A percentile compares a stretch with the other conserved stretches of the same genome.
Evolutionary conservation across 179 eudicot species (phyloP).

Genomic region (Dionaea muscipula): DNA sequence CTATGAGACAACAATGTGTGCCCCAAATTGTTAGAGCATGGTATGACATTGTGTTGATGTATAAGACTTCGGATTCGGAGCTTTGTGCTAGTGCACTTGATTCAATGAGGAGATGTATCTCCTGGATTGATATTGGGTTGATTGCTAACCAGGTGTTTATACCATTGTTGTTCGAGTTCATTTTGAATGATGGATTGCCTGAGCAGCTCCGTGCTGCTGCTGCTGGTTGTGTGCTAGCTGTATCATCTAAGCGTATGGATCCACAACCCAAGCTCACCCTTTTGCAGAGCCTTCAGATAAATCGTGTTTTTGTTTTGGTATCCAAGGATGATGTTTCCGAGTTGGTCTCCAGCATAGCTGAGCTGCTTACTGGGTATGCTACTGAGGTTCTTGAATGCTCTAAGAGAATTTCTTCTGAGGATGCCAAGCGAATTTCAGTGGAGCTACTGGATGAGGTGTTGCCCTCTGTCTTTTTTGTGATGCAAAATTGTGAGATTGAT

Average conservation of each 20-base stretch:
- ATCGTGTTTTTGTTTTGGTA: constrained; percentile 59
- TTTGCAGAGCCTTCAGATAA: constrained; percentile 62
- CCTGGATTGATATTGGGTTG: constrained; percentile 91
- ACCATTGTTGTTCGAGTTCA: constrained; percentile 58
- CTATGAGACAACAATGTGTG: constrained; percentile 94
- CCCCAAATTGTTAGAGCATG: constrained; percentile 61
- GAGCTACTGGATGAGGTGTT: constrained; percentile 81
- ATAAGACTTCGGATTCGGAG: constrained; percentile 60
- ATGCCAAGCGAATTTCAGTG: constrained; percentile 38
- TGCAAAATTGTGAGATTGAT: constrained; percentile 67
- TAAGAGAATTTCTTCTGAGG: constrained; percentile 46
- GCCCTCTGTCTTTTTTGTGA: constrained; percentile 73
- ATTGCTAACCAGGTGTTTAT: constrained; percentile 61
- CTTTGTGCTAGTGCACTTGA: constrained; percentile 60
- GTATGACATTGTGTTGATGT: constrained; percentile 62
- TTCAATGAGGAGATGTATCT: constrained; percentile 68
- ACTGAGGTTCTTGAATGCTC: constrained; percentile 68
- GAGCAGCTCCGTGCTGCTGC: constrained; percentile 77
- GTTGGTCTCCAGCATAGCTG: constrained; percentile 57
- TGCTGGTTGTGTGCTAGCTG: constrained; percentile 61
- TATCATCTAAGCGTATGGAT: constrained; percentile 83
- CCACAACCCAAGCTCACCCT: constrained; percentile 54
- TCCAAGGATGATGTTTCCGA: constrained; percentile 54
- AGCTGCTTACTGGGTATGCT: constrained; percentile 80
- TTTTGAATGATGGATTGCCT: constrained; percentile 50